phyloP scores from a whole-genome alignment of 768 basidiomycete genomes.

The Candolleomyces efflorescens region DNA sequence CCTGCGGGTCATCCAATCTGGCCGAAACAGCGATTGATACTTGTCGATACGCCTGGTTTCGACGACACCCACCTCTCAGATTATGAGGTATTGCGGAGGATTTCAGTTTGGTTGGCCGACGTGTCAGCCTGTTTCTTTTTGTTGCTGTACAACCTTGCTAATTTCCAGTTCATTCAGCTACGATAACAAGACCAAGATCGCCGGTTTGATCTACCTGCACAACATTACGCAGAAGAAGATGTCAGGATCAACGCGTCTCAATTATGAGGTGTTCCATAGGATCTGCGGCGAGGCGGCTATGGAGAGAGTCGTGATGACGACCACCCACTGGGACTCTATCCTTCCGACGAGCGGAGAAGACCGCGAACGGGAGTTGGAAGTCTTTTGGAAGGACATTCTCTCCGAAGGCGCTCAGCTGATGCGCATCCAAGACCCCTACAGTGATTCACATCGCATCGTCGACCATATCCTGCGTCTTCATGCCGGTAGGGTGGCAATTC shows the following conservation, averaged over 20 bases:
- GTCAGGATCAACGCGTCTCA: neutral
- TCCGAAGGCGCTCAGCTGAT: neutral
- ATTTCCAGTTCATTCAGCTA: neutral
- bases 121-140: neutral
- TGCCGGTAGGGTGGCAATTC: neutral
- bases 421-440: neutral
- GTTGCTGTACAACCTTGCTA: too few species aligned
- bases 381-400: neutral
- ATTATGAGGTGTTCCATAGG: neutral
- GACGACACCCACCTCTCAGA: slow-evolving; percentile 12
- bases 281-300: slow-evolving; percentile 6
- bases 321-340: neutral
- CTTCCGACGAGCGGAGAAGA: too few species aligned
- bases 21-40: neutral
- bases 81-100: slow-evolving; percentile 4
- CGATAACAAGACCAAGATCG: neutral
- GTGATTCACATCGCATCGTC: neutral
- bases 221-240: slow-evolving; percentile 37
- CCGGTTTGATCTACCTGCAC: slow-evolving; percentile 41
- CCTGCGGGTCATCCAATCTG: neutral
- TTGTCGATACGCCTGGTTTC: slow-evolving; percentile 14
- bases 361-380: neutral
- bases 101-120: slow-evolving; percentile 7
- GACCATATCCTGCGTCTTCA: neutral
- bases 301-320: neutral